phyloP scores from a whole-genome alignment of 805 yeast species.

The Sugiyamaella mastotermitis region DNA sequence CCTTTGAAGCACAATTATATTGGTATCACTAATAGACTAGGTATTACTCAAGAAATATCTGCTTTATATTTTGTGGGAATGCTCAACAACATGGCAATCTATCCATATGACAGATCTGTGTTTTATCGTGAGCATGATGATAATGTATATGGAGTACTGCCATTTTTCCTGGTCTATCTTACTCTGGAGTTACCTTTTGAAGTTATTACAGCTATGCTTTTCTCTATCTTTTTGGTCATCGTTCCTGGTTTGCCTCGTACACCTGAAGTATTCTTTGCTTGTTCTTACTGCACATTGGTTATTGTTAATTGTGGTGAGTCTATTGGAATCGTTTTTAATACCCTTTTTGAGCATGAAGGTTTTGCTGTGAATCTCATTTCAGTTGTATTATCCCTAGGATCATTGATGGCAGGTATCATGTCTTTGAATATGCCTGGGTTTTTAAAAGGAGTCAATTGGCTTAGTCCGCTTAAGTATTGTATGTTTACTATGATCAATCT shows the following conservation, averaged over 20 bases:
- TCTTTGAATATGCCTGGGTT: constrained; percentile 69
- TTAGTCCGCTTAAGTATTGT: constrained; percentile 73
- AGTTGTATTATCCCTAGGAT: constrained; percentile 59
- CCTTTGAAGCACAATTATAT: constrained; percentile 41
- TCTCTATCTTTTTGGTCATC: constrained; percentile 57
- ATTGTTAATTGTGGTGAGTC: constrained; percentile 76
- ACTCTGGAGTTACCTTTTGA: constrained; percentile 66
- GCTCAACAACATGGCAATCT: constrained; percentile 69
- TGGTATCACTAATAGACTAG: constrained; percentile 64
- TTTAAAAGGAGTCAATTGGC: constrained; percentile 62
- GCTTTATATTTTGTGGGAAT: constrained; percentile 75
- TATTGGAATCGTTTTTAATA: constrained; percentile 73
- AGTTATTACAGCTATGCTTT: constrained; percentile 49
- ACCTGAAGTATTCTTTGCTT: constrained; percentile 58
- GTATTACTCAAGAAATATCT: constrained; percentile 67
- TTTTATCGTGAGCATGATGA: constrained; percentile 78
- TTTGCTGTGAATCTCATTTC: constrained; percentile 73
- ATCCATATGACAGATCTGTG: constrained; percentile 65
- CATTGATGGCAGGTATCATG: constrained; percentile 80
- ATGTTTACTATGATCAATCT: constrained; percentile 55
- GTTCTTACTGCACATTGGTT: constrained; percentile 47
- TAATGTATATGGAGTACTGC: constrained; percentile 56
- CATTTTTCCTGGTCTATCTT: constrained; percentile 58
- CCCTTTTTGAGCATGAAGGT: constrained; percentile 68
- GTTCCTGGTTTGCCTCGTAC: constrained; percentile 70